Base-by-base conservation (phyloP, 345 rosid species). In the Bretschneidera sinensis region DNA sequence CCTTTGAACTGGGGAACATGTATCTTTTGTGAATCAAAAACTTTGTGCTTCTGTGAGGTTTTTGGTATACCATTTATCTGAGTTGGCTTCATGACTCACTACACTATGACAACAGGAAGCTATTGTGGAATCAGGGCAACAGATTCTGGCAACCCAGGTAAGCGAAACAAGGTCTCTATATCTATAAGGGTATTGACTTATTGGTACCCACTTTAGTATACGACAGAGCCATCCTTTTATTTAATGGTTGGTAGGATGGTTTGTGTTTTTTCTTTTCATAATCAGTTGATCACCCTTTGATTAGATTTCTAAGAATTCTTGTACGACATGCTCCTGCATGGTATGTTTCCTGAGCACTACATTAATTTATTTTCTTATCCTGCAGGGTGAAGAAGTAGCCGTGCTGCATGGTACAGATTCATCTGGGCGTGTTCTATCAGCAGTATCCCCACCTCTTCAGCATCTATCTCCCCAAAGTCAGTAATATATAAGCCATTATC, bases 321-420 rank as follows among this genome's bases (percentile, higher is more conserved):
- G 25, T 22, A 16, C n/a, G 33, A 28, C 33, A 28, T 28, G 33
- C 33, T 28, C 8, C 33, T n/a, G n/a, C n/a, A n/a, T 33, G 22
- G n/a, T 14, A 48, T 28, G 25, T 17, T 24, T 16, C 13, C 53
- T 24, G 8, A 28, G 33, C 8, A 8, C 33, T 24, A 15, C 22
- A 20, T 34, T 25, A n/a, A 43, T 22, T 25, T 49, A 8, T 19
- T 43, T 55, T 20, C 43, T 21, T 21, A 19, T 51, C 28, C 5
- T 47, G 63, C 76, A 68, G 80, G 80, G 43, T n/a, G n/a, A n/a
- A 64, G 60, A 54, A 71, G 60, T 43, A 28, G 25, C 47, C 14
- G 33, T 8, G 21, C 43, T 24, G 0, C 21, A n/a, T 8, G 21
- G 34, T 23, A 22, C 60, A n/a, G 62, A 43, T 49, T 62, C 57